Evolutionary conservation across 2,329 filamentous ascomycete species (phyloP), one percentile per base, ranked within the genome.

Genomic region (Epichloe uncinata): DNA sequence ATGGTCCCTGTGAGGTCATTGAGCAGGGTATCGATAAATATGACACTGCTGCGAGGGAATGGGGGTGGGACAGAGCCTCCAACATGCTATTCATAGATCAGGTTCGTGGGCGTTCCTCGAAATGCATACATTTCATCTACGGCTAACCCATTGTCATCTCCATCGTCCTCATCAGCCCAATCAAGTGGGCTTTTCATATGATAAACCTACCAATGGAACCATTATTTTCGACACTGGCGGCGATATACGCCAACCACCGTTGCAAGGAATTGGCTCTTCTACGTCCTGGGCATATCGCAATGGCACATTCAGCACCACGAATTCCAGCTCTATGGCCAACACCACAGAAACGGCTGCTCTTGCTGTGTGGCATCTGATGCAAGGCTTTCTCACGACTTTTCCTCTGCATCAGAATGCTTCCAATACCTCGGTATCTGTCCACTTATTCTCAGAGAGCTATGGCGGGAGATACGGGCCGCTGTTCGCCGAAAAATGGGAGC

Each of bases 391-490:
- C 51, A 69, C 67, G 13, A 66, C 71, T 1, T 82, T 82, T 52
- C 79, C 79, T 0, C 69, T 77, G 53, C 78, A 81, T 56, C 74
- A 74, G 36, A 76, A 75, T 4, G 69, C 73, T 4, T 61, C 64
- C 35, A 68, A 70, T 53, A 65, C 70, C 38, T 66, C 72, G 0
- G 58, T 80, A 16, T 77, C 77, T 5, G 72, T 87, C 48, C 81
- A 81, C 56, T 66, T 87, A 4, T 85, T 84, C 53, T 74, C 81
- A 1, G 82, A 87, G 61, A 83, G 79, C 63, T 84, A 86, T 61
- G 78, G 82, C 35, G 85, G 85, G 12, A 77, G 80, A 50, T 88
- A 86, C 57, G 84, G 80, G 0, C 82, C 82, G 2, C 69, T 76
- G 1, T 84, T 86, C 57, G 79, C 80, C 11, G 69, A 70, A 18